Conservation (phyloP, 352 stramenopile genomes). For the Pythium dissimile region DNA sequence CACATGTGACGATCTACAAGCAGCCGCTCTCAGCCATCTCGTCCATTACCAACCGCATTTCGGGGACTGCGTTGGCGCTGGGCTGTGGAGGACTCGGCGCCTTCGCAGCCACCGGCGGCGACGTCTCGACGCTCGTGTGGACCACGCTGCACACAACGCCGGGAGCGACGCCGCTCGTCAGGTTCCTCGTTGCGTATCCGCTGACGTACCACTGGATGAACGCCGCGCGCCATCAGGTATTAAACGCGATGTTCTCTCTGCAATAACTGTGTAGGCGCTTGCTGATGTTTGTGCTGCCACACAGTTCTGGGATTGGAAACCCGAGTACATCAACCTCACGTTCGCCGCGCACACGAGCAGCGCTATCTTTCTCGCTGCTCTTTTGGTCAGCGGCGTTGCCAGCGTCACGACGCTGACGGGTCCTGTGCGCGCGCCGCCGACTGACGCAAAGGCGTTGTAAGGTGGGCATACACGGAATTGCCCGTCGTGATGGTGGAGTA, state of each 20-base stretch:
- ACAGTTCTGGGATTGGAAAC: slow-evolving; percentile 88
- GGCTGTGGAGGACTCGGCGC: slow-evolving; percentile 70
- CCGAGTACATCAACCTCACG: slow-evolving; percentile 80
- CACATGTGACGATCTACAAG: slow-evolving; percentile 96
- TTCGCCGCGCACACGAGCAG: slow-evolving; percentile 46
- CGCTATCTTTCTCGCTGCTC: slow-evolving; percentile 46
- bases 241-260: slow-evolving; percentile 1
- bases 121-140: slow-evolving; percentile 79
- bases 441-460: background rate
- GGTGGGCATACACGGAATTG: no score
- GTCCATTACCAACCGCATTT: slow-evolving; percentile 94
- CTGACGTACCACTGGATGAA: slow-evolving; percentile 92
- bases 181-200: slow-evolving; percentile 93
- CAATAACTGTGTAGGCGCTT: background rate
- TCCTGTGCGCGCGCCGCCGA: background rate
- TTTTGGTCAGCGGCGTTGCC: slow-evolving; percentile 28
- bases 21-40: slow-evolving; percentile 92
- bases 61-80: slow-evolving; percentile 79
- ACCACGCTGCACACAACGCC: slow-evolving; percentile 65
- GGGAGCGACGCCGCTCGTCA: slow-evolving; percentile 77
- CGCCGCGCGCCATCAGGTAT: slow-evolving; percentile 81
- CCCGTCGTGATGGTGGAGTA: background rate
- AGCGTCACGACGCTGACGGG: slow-evolving; percentile 11
- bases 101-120: slow-evolving; percentile 71
- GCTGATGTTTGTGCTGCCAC: background rate